Percentiles rank a stretch among this genome's conserved stretches.
phyloP scores from a whole-genome alignment of 2,329 filamentous ascomycete species.

The Monosporascus sp. region DNA sequence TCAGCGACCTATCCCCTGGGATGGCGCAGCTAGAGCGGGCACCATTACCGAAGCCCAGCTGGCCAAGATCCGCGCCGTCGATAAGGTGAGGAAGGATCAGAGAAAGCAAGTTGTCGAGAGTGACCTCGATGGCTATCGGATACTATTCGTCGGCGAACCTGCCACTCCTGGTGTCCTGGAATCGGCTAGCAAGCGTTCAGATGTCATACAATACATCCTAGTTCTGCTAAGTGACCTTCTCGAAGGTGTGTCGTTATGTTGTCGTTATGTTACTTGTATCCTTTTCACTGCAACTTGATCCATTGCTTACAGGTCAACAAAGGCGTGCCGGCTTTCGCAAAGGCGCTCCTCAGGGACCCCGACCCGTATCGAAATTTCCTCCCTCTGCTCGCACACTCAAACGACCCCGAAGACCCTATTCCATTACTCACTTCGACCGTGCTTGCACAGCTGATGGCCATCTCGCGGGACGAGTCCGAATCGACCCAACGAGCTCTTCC shows the following conservation, averaged over 20 bases:
- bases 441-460: constrained; percentile 71
- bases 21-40: constrained; percentile 88
- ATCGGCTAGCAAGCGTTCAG: constrained; percentile 75
- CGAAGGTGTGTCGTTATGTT: constrained; percentile 56
- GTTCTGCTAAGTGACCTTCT: constrained; percentile 85
- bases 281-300: background rate
- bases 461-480: constrained; percentile 56
- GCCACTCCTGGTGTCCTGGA: constrained; percentile 72
- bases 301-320: constrained; percentile 6
- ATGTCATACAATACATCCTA: constrained; percentile 92
- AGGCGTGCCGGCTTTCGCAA: constrained; percentile 73
- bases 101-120: constrained; percentile 75
- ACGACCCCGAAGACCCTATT: constrained; percentile 70
- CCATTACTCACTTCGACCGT: constrained; percentile 87
- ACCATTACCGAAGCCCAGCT: constrained; percentile 92
- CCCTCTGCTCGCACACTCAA: constrained; percentile 75
- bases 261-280: background rate
- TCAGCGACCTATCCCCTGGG: constrained; percentile 93
- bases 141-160: constrained; percentile 72
- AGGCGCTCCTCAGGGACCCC: constrained; percentile 68
- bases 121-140: constrained; percentile 74
- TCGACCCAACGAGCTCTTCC: constrained; percentile 72
- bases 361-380: constrained; percentile 81
- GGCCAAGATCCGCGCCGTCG: constrained; percentile 91
- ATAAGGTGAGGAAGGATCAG: constrained; percentile 92